Base-by-base conservation (phyloP, 148 eudicot species). In the Cornus florida region DNA sequence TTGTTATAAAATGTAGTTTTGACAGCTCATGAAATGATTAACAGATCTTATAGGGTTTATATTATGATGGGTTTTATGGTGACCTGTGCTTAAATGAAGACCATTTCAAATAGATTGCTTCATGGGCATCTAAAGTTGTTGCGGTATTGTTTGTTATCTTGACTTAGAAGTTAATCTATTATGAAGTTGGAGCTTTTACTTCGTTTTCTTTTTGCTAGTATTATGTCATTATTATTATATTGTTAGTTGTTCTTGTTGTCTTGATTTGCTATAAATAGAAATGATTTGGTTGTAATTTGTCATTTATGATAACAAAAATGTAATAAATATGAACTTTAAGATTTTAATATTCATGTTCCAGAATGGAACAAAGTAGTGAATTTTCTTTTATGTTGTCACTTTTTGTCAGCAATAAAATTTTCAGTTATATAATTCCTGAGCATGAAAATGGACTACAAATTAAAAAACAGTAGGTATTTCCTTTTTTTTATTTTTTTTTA, bases 41-140 rank as follows among this genome's bases (percentile, higher is more conserved):
- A 67, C 31, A 20, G 64, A 32, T 72, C 67, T 74, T 81, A 53
- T 86, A 96, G 98, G 99, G 99, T 67, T 97, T 94, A 79, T 97
- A 88, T 77, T 97, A 97, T 85, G 99, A 97, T 89, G 98, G 90
- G 53, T 94, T 89, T 84, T 97, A 97, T 87, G 99, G 94, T 79
- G 98, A 94, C 2, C 80, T 89, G 88, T 87, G 98, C 75, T 84
- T 94, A 84, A 97, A 96, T 73, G 99, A 96, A 74, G 99, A 91
- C 69, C 95, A 96, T 77, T 96, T 96, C 77, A 91, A 91, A 77
- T 83, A 80, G 71, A 96, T 96, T 86, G 90, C 83, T 60, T 85
- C 84, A 32, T 89, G 83, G 75, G 99, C 99, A 35, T 75, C 81
- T 22, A 90, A 90, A 88, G 98, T 98, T 75, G 98, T 75, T 73